phyloP scores from a whole-genome alignment of 2,329 filamentous ascomycete species.

The Paraphoma sp. region DNA sequence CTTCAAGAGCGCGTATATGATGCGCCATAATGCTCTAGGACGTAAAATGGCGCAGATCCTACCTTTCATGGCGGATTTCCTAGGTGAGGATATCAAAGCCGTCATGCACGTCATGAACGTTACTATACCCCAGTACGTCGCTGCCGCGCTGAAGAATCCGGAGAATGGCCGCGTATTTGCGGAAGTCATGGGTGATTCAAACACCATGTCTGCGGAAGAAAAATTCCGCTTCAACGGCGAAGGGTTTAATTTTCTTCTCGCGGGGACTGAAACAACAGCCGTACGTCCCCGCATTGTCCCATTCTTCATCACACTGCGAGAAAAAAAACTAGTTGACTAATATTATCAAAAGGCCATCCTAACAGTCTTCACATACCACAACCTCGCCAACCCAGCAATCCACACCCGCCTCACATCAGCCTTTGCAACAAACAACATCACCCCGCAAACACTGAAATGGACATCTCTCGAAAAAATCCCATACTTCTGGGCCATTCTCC shows the following conservation, averaged over 20 bases:
- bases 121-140: constrained; percentile 31
- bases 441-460: constrained; percentile 20
- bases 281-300: too few species aligned
- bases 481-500: constrained; percentile 41
- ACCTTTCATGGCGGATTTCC: constrained; percentile 34
- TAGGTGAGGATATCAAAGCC: constrained; percentile 33
- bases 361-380: constrained; percentile 40
- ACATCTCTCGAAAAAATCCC: constrained; percentile 37
- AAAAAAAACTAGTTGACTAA: constrained; percentile 26
- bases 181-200: constrained; percentile 25
- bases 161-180: constrained; percentile 34
- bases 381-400: constrained; percentile 38
- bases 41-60: constrained; percentile 31
- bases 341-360: constrained; percentile 36
- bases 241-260: constrained; percentile 34
- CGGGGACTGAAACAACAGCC: constrained; percentile 34
- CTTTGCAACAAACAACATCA: constrained; percentile 19
- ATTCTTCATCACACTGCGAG: too few species aligned
- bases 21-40: constrained; percentile 32
- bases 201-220: constrained; percentile 27
- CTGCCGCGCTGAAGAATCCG: constrained; percentile 27
- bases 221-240: constrained; percentile 31
- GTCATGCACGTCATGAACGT: constrained; percentile 36
- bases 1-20: constrained; percentile 35
- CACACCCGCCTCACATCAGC: constrained; percentile 28